Base-by-base conservation (phyloP, 768 basidiomycete species). In the Tricholoma sp. region DNA sequence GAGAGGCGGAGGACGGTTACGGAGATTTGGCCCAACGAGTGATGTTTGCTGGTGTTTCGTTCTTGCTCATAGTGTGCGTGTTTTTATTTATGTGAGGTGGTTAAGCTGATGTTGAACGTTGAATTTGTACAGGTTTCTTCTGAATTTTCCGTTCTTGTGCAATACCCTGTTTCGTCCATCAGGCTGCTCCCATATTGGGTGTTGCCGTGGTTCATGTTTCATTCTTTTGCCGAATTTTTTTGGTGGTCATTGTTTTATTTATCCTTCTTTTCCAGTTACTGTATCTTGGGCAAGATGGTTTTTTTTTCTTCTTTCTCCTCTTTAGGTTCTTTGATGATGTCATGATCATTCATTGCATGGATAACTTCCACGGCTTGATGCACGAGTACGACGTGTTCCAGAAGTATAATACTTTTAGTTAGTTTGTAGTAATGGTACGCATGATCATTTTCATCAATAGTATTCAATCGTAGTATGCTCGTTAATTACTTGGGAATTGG, bases 1-100 rank as follows among this genome's bases (percentile, higher is more conserved):
- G 75, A 77, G 61, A 67, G 76, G 58, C 68, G 78, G 64, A 69
- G 75, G 64, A 77, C 75, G 0, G 74, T 80, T 32, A 77, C 76
- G 27, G 79, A 80, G 60, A 74, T 79, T 63, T 78, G 75, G 75
- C 73, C 74, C 11, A 58, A 56, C 34, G 56, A 59, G 11, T 62
- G 39, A 34, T 32, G 52, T 29, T 50, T 52, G 18, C 39, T 29
- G 41, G 43, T 58, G 12, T 35, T 45, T 58, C 21, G 32, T 59
- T 52, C 24, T 58, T 53, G 32, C 52, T 22, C 19, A 52, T 37
- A 16, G 16, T 16, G 56, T 50, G 37, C 24, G 50, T 52, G 6
- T 31, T 59, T 43, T 63, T 43, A 54, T 31, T 18, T 27, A 5
- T 21, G 29, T 12, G n/a, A n/a, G 22, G 37, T 21, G 14, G 1